These are phyloP conservation scores for Fusarium subtropicale DNA, from an alignment of 2,329 filamentous ascomycete genomes.

Conservation along the genomic window DNA sequence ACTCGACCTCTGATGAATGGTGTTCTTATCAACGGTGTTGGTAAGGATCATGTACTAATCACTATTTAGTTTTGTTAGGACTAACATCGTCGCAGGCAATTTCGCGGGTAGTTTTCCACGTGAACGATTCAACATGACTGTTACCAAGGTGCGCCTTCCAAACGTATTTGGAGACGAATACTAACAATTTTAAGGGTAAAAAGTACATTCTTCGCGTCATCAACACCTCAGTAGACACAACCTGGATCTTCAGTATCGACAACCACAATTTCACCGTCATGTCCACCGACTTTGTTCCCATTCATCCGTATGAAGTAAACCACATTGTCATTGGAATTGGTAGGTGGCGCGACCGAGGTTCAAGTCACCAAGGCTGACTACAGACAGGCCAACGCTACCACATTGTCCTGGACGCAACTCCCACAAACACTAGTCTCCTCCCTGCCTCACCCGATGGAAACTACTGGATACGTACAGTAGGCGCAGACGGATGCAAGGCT, in stretches of 20 bases:
- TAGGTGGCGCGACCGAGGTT: accelerated
- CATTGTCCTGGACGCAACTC: constrained; percentile 36
- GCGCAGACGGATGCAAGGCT: constrained; percentile 1
- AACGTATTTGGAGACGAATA: accelerated
- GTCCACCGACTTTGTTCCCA: constrained; percentile 36
- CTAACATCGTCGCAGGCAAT: neutral
- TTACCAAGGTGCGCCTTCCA: neutral
- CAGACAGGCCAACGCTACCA: constrained; percentile 29
- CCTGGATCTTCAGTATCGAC: constrained; percentile 41
- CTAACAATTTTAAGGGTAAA: neutral
- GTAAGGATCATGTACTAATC: neutral
- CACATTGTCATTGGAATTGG: constrained; percentile 37
- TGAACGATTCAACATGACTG: constrained; percentile 17
- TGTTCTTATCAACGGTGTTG: constrained; percentile 17
- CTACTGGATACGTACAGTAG: constrained; percentile 42
- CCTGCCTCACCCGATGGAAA: constrained; percentile 30
- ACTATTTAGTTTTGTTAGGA: accelerated
- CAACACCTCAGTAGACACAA: constrained; percentile 41
- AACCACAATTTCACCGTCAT: constrained; percentile 40
- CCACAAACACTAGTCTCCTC: constrained; percentile 21
- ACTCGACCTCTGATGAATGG: constrained; percentile 18
- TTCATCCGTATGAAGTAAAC: constrained; percentile 32
- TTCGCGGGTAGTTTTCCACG: constrained; percentile 21
- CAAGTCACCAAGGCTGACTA: accelerated
- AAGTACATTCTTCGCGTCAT: constrained; percentile 38